Conservation (phyloP, 1,284 basidiomycete genomes). For the Trichosporon ovoides region DNA sequence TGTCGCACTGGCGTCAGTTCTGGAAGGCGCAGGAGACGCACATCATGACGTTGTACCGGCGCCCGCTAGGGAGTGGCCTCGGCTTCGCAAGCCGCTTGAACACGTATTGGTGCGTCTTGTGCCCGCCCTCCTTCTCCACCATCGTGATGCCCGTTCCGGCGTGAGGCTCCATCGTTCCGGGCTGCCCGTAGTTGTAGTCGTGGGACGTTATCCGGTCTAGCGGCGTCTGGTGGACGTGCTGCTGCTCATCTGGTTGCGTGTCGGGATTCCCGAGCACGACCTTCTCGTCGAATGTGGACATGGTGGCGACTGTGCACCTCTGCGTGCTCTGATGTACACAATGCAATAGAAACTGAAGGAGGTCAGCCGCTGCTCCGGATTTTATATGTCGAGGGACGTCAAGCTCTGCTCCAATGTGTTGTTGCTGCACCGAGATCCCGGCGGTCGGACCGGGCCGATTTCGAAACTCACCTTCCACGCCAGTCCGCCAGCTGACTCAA, state of each 20-base stretch:
- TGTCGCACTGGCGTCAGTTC: constrained; percentile 19
- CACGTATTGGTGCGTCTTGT: constrained; percentile 17
- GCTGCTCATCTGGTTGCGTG: background rate
- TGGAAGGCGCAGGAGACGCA: constrained; percentile 18
- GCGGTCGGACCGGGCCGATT: too few species aligned
- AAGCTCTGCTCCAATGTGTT: too few species aligned
- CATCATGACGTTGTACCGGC: constrained; percentile 28
- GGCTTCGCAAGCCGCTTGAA: constrained; percentile 27
- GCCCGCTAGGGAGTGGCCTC: constrained; percentile 23
- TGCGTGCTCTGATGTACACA: too few species aligned
- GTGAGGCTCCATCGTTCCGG: background rate
- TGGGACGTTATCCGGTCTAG: background rate
- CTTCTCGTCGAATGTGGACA: background rate
- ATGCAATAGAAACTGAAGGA: too few species aligned
- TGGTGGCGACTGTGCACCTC: background rate
- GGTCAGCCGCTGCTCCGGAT: too few species aligned
- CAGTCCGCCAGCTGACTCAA: too few species aligned
- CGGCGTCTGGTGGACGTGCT: background rate
- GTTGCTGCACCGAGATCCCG: too few species aligned
- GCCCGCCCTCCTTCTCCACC: background rate
- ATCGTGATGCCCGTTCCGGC: background rate
- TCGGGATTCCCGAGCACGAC: background rate
- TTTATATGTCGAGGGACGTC: too few species aligned
- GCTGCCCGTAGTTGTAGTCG: background rate
- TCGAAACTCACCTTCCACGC: too few species aligned